Evolutionary conservation across 2,329 filamentous ascomycete genomes (phyloP).

Genomic region (Diaporthe eres): DNA sequence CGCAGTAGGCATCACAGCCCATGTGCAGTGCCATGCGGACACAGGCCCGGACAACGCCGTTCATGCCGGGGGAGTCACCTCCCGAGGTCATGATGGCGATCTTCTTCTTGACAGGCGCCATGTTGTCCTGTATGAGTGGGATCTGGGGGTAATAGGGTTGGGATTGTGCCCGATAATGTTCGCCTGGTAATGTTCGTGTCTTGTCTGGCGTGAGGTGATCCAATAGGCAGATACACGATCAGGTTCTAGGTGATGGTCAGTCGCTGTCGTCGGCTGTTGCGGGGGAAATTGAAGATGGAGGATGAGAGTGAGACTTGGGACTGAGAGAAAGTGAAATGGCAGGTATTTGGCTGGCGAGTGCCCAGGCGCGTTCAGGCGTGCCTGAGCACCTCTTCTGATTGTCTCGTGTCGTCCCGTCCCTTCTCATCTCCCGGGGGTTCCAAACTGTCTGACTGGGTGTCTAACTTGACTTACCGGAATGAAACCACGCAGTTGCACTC

Average conservation of each 20-base stretch:
- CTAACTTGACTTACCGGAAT: conserved; percentile 30
- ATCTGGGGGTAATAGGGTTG: background rate
- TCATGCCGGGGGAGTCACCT: conserved; percentile 96
- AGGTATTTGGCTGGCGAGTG: background rate
- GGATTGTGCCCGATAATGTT: background rate
- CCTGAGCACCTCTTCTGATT: conserved; percentile 19
- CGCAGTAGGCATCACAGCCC: conserved; percentile 82
- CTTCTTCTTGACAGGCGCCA: conserved; percentile 68
- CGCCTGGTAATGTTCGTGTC: background rate
- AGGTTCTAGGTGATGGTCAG: conserved; percentile 5
- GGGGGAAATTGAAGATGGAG: background rate
- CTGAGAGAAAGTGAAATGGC: background rate
- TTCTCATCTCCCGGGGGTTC: conserved; percentile 4
- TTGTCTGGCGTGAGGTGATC: background rate
- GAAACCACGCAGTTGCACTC: conserved; percentile 22
- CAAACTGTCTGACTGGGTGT: conserved; percentile 11
- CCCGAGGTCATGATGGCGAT: conserved; percentile 96
- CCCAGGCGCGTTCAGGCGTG: conserved; percentile 7
- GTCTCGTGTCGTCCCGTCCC: conserved; percentile 27
- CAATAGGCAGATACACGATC: background rate
- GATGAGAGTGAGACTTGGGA: background rate
- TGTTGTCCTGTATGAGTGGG: conserved; percentile 46
- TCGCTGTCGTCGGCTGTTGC: background rate
- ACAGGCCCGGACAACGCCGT: conserved; percentile 88
- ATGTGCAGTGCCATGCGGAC: conserved; percentile 92